Evolutionary conservation across 139 green algal genomes (phyloP), one percentile per base, ranked within the genome.

Genomic region (Spirogloea muscicola): DNA sequence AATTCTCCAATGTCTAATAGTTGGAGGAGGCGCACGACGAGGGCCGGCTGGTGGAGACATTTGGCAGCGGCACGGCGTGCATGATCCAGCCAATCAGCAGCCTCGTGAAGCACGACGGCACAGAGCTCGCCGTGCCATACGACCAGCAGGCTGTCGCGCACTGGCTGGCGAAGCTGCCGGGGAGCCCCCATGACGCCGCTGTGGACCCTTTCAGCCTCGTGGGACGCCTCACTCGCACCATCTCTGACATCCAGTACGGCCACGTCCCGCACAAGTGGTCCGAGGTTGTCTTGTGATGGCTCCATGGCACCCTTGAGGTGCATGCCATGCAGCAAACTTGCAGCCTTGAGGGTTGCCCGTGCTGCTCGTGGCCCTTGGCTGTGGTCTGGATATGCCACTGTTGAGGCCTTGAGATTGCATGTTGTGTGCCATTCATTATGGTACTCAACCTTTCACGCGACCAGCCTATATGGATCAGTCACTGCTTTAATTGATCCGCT

Each of bases 21-120:
- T 42, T 90, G 58, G 2, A 79, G 49, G 42, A 29, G 6, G 78
- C 82, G 29, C 49, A 63, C 39, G 18, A 6, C 1, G 72, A 86
- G 36, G 84, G 82, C 10, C 72, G 81, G 0, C 74, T 95, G 66
- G 61, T 87, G 33, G 90, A 95, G 76, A 68, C 87, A 1, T 95
- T 95, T 81, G 90, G 89, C 10, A 88, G 68, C 1, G 90, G 90
- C 34, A 95, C 90, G 34, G 90, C 90, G 3, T 86, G 81, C 68
- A 82, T 95, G 5, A 80, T 95, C 18, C 88, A 94, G 76, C 88
- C 90, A 5, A 59, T 95, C 16, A 58, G 21, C 0, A 36, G 25
- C 21, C 38, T 82, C 1, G 34, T 61, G 16, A 31, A 58, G 2
- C 10, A 39, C 0, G 49, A 77, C 49, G 72, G 64, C 25, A 39